These are phyloP conservation scores for Saccharomyces hybrid DNA, from an alignment of 1,139 yeast genomes.

Conservation along the genomic window DNA sequence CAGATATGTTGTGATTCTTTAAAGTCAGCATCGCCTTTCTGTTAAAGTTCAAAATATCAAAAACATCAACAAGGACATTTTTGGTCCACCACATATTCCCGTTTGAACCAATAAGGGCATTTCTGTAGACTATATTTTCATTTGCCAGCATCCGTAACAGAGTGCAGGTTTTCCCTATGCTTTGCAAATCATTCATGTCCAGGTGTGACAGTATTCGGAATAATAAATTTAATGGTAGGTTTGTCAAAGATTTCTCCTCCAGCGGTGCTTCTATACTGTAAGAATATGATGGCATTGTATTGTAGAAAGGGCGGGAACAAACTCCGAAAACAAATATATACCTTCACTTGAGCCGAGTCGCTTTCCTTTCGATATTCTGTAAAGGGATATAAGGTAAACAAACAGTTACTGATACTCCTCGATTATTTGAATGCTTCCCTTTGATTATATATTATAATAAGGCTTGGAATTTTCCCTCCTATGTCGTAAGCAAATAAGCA, in stretches of 20 bases:
- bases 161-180: slow-evolving; percentile 21
- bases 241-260: slow-evolving; percentile 10
- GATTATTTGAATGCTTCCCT: background rate
- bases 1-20: slow-evolving; percentile 12
- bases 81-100: slow-evolving; percentile 17
- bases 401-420: background rate
- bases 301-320: background rate
- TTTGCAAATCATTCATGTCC: slow-evolving; percentile 19
- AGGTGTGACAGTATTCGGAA: slow-evolving; percentile 22
- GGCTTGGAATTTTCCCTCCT: background rate
- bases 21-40: slow-evolving; percentile 10
- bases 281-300: background rate
- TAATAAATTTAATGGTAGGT: slow-evolving; percentile 23
- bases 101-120: slow-evolving; percentile 12
- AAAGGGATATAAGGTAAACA: background rate
- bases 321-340: background rate
- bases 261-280: background rate
- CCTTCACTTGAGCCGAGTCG: background rate
- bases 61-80: slow-evolving; percentile 17
- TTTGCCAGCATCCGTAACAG: slow-evolving; percentile 22
- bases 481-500: background rate
- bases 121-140: slow-evolving; percentile 18
- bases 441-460: background rate
- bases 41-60: slow-evolving; percentile 16
- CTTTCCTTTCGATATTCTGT: background rate